Percentiles rank a stretch among this genome's conserved stretches.
These are phyloP conservation scores for Hanseniaspora mollemarum DNA, from an alignment of 805 yeast species.

Conservation along the genomic window DNA sequence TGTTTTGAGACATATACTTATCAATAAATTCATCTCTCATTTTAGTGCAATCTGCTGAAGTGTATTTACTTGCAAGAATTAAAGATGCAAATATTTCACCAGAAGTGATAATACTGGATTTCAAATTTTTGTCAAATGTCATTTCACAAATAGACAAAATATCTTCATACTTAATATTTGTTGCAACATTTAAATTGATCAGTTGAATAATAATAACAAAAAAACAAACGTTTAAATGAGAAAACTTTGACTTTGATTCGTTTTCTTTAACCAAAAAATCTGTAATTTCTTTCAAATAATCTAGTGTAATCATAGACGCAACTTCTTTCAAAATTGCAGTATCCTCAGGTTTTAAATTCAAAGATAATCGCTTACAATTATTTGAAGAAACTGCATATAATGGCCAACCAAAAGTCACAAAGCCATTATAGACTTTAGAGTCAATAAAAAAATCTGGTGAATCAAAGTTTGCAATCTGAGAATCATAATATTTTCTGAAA, in stretches of 20 bases:
- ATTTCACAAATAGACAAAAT: conserved; percentile 40
- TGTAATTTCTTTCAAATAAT: conserved; percentile 47
- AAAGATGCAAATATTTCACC: conserved; percentile 64
- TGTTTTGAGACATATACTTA: conserved; percentile 35
- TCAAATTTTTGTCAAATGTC: conserved; percentile 53
- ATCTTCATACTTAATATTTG: conserved; percentile 38
- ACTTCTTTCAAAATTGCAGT: conserved; percentile 32
- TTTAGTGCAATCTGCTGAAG: conserved; percentile 29
- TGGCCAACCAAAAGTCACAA: conserved; percentile 62
- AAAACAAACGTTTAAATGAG: conserved; percentile 51
- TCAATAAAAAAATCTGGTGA: conserved; percentile 48
- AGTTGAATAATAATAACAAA: conserved; percentile 42
- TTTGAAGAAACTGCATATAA: conserved; percentile 38
- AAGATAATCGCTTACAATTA: conserved; percentile 18
- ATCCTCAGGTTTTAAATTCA: conserved; percentile 36
- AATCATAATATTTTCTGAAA: conserved; percentile 35
- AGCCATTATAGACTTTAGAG: conserved; percentile 46
- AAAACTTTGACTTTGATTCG: conserved; percentile 56
- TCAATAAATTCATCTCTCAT: conserved; percentile 39
- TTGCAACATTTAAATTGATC: conserved; percentile 22
- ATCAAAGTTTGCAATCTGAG: conserved; percentile 41
- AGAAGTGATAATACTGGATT: conserved; percentile 60
- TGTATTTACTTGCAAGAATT: conserved; percentile 37
- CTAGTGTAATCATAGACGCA: conserved; percentile 38
- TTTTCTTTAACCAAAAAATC: conserved; percentile 51